Evolutionary conservation across 352 stramenopile species (phyloP).

Genomic region (Phytophthora nicotianae): DNA sequence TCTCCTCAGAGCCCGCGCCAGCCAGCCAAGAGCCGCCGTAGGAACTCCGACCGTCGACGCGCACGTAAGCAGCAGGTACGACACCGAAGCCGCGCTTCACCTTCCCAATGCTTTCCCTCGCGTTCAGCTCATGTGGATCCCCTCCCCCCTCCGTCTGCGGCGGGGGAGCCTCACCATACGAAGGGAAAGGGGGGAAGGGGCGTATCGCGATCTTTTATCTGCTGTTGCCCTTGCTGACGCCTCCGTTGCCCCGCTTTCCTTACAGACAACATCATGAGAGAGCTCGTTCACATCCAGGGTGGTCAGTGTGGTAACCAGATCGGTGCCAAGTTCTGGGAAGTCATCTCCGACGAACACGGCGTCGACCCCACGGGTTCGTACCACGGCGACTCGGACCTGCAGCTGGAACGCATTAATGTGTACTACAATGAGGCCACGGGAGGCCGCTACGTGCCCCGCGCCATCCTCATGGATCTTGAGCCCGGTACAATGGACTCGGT

Average conservation of each 20-base stretch:
- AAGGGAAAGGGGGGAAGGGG: constrained; percentile 26
- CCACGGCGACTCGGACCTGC: constrained; percentile 95
- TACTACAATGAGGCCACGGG: constrained; percentile 99
- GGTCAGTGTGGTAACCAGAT: constrained; percentile 99
- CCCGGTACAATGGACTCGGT: constrained; percentile 99
- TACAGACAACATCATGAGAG: constrained; percentile 79
- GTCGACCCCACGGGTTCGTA: constrained; percentile 93
- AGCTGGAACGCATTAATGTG: constrained; percentile 98
- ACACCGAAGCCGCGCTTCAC: constrained; percentile 2
- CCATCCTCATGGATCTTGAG: constrained; percentile 99
- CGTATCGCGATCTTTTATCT: constrained; percentile 27
- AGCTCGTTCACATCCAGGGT: constrained; percentile 98
- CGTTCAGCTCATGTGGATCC: background rate
- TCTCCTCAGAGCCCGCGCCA: constrained; percentile 75
- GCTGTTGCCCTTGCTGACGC: constrained; percentile 17
- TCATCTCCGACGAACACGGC: constrained; percentile 97
- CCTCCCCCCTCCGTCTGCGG: constrained; percentile 1
- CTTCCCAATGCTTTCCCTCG: background rate
- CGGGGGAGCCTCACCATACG: constrained; percentile 16
- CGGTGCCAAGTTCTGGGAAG: constrained; percentile 98
- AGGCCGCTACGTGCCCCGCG: constrained; percentile 97
- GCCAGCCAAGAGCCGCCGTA: constrained; percentile 68
- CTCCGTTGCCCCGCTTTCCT: background rate
- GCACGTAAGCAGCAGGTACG: constrained; percentile 57
- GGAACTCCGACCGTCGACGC: constrained; percentile 26